A percentile compares a stretch with the other conserved stretches of the same genome.
Conservation (phyloP, 2,329 filamentous ascomycete genomes). For the Lasiodiplodia sp. region DNA sequence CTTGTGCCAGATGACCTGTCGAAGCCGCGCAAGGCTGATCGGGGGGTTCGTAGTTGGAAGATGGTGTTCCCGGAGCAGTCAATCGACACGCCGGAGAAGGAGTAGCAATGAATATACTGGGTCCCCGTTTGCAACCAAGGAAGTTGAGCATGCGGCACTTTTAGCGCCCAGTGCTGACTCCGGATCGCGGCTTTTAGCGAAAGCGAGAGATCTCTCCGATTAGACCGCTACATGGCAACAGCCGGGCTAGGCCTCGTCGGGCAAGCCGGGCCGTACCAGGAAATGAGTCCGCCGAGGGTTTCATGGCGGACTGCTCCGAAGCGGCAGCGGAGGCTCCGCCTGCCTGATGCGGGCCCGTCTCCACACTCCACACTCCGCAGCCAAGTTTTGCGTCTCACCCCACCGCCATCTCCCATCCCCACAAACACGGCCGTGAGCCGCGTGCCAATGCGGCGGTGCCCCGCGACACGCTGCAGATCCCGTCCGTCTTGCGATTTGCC, state of each 20-base stretch:
- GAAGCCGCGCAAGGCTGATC: neutral
- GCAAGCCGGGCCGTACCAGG: neutral
- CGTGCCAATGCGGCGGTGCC: conserved; percentile 11
- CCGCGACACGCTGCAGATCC: conserved; percentile 19
- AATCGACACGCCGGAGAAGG: neutral
- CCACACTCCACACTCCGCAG: conserved; percentile 22
- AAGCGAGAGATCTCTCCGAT: neutral
- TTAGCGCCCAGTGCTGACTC: neutral
- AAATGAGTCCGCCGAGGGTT: neutral
- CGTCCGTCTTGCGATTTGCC: conserved; percentile 16
- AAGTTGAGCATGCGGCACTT: neutral
- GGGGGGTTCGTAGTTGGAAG: neutral
- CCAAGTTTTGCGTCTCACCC: conserved; percentile 24
- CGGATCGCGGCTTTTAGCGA: neutral
- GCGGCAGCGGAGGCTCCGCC: conserved; percentile 1
- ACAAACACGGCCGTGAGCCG: conserved; percentile 17
- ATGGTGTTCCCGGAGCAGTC: neutral
- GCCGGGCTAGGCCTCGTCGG: neutral
- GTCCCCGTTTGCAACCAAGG: neutral
- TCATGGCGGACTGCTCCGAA: neutral
- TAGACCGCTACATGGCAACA: neutral
- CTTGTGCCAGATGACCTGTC: neutral
- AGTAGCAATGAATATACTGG: too few species aligned
- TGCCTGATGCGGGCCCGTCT: conserved; percentile 5
- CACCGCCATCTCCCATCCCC: conserved; percentile 21